These are phyloP conservation scores for Phytophthora brassicae DNA, from an alignment of 352 stramenopile species.

Conservation along the genomic window DNA sequence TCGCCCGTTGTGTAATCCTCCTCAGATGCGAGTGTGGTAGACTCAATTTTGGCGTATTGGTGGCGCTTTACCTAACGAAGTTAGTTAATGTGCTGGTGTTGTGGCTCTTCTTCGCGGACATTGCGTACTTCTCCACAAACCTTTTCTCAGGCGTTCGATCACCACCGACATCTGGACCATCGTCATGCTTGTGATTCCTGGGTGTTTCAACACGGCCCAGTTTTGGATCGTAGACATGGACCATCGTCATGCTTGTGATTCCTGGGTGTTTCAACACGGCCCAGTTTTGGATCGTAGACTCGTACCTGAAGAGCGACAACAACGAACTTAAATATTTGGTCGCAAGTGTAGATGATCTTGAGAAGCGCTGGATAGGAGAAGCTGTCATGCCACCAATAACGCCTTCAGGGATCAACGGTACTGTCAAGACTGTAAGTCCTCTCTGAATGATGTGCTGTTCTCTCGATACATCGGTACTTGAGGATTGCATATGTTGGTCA, in stretches of 20 bases:
- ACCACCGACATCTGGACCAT: constrained; percentile 75
- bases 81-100: constrained; percentile 43
- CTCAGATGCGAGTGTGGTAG: constrained; percentile 54
- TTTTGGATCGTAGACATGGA: constrained; percentile 76
- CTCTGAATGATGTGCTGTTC: constrained; percentile 28
- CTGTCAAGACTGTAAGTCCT: constrained; percentile 29
- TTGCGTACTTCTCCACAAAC: constrained; percentile 44
- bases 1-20: constrained; percentile 61
- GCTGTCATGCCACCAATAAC: constrained; percentile 1
- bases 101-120: constrained; percentile 40
- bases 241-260: constrained; percentile 79
- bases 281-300: constrained; percentile 81
- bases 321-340: constrained; percentile 35
- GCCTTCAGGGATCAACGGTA: constrained; percentile 15
- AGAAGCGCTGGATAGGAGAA: constrained; percentile 40
- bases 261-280: constrained; percentile 66
- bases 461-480: too few relatives aligned
- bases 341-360: constrained; percentile 22
- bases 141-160: constrained; percentile 56
- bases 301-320: constrained; percentile 52
- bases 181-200: constrained; percentile 77
- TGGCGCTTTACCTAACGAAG: constrained; percentile 59
- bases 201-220: constrained; percentile 66
- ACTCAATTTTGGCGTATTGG: constrained; percentile 57
- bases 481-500: background rate